A percentile compares a stretch with the other conserved stretches of the same genome.
Conservation (phyloP, 2,329 filamentous ascomycete genomes). For the Cadophora sp. region DNA sequence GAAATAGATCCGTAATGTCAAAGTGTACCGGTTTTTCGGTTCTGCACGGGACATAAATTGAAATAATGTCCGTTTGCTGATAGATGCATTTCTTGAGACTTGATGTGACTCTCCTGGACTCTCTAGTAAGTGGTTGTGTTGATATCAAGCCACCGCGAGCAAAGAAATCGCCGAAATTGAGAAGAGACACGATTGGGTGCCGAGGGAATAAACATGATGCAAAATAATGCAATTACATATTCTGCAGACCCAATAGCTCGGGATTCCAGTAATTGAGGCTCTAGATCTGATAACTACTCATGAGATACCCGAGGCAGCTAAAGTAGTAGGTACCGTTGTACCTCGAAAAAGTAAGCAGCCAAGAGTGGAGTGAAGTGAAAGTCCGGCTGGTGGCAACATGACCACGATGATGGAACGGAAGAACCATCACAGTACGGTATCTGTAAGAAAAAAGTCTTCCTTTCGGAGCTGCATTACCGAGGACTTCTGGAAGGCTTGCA, state of each 20-base stretch:
- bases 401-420: neutral
- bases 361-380: slow-evolving; percentile 18
- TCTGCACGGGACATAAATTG: too few relatives aligned
- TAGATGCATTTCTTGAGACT: too few relatives aligned
- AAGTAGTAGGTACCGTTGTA: slow-evolving; percentile 5
- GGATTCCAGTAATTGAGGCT: neutral
- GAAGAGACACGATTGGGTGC: too few relatives aligned
- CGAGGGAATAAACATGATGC: too few relatives aligned
- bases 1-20: too few relatives aligned
- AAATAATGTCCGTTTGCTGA: too few relatives aligned
- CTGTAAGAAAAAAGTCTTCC: neutral
- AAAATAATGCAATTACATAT: neutral
- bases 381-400: neutral
- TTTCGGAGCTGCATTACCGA: neutral
- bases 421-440: neutral
- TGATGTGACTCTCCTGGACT: too few relatives aligned
- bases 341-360: slow-evolving; percentile 14
- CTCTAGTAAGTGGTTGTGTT: too few relatives aligned
- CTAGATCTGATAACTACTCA: neutral
- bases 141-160: too few relatives aligned
- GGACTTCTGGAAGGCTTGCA: neutral
- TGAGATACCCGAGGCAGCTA: neutral
- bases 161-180: too few relatives aligned
- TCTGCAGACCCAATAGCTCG: neutral
- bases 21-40: too few relatives aligned